Evolutionary conservation across 768 basidiomycete genomes (phyloP), one percentile per base, ranked within the genome.

Genomic region (Ramaria rubella): DNA sequence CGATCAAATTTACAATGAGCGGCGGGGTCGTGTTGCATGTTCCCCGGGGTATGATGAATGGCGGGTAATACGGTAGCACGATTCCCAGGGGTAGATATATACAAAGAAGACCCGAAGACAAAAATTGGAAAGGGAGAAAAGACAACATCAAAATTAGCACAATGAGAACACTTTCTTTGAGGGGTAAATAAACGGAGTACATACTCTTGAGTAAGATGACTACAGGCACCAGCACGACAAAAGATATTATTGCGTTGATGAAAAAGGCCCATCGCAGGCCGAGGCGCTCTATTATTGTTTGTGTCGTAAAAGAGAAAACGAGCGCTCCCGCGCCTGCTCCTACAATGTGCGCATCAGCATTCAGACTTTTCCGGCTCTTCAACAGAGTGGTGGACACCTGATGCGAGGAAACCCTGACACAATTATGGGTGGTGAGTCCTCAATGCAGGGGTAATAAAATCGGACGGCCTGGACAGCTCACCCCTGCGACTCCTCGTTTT

Each of bases 181-280:
- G 38, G 5, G 15, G 15, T 42, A 14, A 17, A 42, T 6, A 42
- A 5, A 42, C 15, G 21, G 26, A 24, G 5, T 9, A 29, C 45
- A 14, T 24, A 48, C 57, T 63, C 42, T 61, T 61, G 21, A 70
- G 23, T 14, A 71, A 55, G 14, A 67, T 14, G 0, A 68, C 58
- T 15, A 60, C 59, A 11, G 70, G 70, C 19, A 68, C 45, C 5
- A 68, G 55, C 24, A 67, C 63, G 0, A 60, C 65, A 7, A 60
- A 45, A 15, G 65, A 65, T 19, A 69, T 63, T 7, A 67, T 49
- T 3, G 67, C 70, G 51, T 71, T 70, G 59, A 70, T 66, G 64
- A 69, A 33, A 63, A 63, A 59, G 57, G 69, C 53, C 65, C 64
- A 50, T 65, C 64, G 31, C 43, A 61, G 38, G 46, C 63, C 30